Evolutionary conservation across 768 basidiomycete species (phyloP).

Genomic region (Panaeolus cyanescens): DNA sequence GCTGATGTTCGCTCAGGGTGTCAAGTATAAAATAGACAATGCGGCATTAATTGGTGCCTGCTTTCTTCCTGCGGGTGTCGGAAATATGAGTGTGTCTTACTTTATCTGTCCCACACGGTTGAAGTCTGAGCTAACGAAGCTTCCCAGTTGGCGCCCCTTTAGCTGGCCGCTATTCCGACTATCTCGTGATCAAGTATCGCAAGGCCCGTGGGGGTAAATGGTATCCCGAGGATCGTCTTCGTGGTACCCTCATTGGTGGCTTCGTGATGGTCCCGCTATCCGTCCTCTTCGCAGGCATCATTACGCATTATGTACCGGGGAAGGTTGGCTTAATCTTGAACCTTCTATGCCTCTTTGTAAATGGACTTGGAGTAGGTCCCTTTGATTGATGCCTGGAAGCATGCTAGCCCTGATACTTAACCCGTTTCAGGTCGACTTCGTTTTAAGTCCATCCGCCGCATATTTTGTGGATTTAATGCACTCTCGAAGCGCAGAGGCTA

Average conservation of each 20-base stretch:
- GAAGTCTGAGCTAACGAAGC: slow-evolving; percentile 13
- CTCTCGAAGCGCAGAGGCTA: slow-evolving; percentile 60
- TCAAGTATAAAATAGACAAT: slow-evolving; percentile 54
- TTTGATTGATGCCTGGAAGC: slow-evolving; percentile 14
- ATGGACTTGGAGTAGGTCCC: slow-evolving; percentile 57
- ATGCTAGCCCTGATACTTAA: too few relatives aligned
- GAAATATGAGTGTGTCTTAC: slow-evolving; percentile 51
- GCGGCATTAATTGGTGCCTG: slow-evolving; percentile 60
- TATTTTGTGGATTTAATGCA: slow-evolving; percentile 66
- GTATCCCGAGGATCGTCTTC: slow-evolving; percentile 72
- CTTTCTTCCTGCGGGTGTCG: slow-evolving; percentile 61
- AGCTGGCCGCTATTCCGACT: slow-evolving; percentile 61
- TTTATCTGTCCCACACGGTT: slow-evolving; percentile 6
- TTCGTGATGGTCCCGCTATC: slow-evolving; percentile 55
- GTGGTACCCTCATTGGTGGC: slow-evolving; percentile 48
- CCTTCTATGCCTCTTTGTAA: slow-evolving; percentile 59
- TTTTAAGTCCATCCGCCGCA: slow-evolving; percentile 54
- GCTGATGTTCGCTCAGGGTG: slow-evolving; percentile 45
- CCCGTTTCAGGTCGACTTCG: slow-evolving; percentile 54
- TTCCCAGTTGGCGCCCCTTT: slow-evolving; percentile 62
- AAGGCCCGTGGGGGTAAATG: slow-evolving; percentile 53
- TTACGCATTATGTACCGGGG: slow-evolving; percentile 53
- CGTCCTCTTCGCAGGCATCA: slow-evolving; percentile 47
- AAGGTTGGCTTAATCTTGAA: slow-evolving; percentile 49
- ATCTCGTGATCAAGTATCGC: slow-evolving; percentile 47